A percentile compares a stretch with the other conserved stretches of the same genome.
Evolutionary conservation across 2,329 filamentous ascomycete genomes (phyloP).

Genomic region (Scedosporium minutisporum): DNA sequence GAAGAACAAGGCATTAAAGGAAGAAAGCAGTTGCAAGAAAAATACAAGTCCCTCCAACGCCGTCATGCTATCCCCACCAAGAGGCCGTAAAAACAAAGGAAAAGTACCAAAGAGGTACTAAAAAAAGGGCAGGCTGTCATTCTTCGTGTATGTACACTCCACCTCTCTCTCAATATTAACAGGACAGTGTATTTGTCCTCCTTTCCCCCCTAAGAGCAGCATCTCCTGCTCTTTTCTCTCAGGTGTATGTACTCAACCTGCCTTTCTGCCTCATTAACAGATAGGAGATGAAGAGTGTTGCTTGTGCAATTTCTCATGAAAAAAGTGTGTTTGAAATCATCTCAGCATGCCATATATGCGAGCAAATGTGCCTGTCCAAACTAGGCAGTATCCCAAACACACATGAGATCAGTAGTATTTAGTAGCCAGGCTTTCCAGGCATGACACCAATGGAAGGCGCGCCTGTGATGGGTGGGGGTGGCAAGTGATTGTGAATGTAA

Average conservation of each 20-base stretch:
- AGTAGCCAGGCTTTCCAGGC: conserved; percentile 47
- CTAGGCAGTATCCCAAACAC: too few relatives aligned
- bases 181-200: background rate
- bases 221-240: background rate
- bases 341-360: background rate
- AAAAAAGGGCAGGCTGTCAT: background rate
- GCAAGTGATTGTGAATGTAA: conserved; percentile 50
- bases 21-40: background rate
- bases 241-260: background rate
- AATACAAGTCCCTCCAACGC: background rate
- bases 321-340: too few relatives aligned
- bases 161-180: background rate
- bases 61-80: background rate
- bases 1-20: background rate
- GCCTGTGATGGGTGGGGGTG: conserved; percentile 30
- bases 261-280: background rate
- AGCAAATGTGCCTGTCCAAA: background rate
- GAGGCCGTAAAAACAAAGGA: background rate
- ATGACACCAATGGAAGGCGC: conserved; percentile 43
- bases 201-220: background rate
- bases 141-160: background rate
- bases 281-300: too few relatives aligned
- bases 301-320: too few relatives aligned
- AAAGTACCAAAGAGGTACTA: background rate
- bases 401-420: conserved; percentile 9